Evolutionary conservation across 371 early-diverging fungal genomes (phyloP), one percentile per base, ranked within the genome.

Genomic region (Zychaea mexicana): DNA sequence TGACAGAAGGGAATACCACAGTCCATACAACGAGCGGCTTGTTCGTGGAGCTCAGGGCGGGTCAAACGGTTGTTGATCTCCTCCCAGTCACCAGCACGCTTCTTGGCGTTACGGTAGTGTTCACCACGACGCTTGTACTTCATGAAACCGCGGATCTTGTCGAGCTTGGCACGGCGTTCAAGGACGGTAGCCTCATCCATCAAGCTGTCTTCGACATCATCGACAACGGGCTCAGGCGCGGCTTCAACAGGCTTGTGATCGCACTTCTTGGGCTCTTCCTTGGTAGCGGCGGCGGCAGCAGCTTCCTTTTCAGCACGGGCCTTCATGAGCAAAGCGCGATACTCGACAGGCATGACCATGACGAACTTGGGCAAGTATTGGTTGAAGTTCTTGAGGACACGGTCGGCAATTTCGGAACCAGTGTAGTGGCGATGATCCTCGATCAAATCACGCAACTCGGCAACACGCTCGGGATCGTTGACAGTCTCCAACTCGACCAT

Each of bases 1-100:
- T 98, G 97, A 76, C 98, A 98, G 88, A 96, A 96, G 26, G 98
- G 97, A 21, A 96, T 90, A 78, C 98, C 98, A 74, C 98, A 96
- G 69, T 94, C 97, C 93, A 98, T 97, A 84, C 97, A 98, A 58
- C 98, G 90, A 19, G 97, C 94, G 28, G 96, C 96, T 78, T 98
- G 97, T 55, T 92, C 90, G 68, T 94, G 90, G 33, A 97, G 86
- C 66, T 93, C 90, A 49, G 85, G 82, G 21, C 86, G 84, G 22
- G 84, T 84, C 66, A 97, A 82, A 46, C 98, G 91, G 32, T 88
- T 76, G 67, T 90, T 94, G 81, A 98, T 90, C 82, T 98, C 98
- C 56, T 94, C 88, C 92, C 93, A 97, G 80, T 97, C 97, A 67
- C 84, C 83, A 60, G 83, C 74, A 58, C 98, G 93, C 79, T 88